Evolutionary conservation across 1,139 yeast genomes (phyloP).

Genomic region (Geotrichum phurueaensis): DNA sequence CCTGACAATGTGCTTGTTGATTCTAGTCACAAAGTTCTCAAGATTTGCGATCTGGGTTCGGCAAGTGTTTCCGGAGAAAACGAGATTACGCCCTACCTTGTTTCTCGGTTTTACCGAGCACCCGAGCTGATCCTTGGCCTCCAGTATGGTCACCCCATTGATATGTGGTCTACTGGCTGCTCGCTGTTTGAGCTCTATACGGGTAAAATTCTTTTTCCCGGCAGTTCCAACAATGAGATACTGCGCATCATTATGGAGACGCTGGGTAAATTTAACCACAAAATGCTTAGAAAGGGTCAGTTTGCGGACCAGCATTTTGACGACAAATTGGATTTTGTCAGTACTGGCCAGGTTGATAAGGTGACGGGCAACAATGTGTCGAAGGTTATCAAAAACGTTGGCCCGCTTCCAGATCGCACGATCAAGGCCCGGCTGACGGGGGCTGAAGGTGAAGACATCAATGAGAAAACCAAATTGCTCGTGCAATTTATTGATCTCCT

Average conservation of each 20-base stretch:
- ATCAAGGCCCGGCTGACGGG: slow-evolving; percentile 21
- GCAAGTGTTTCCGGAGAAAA: slow-evolving; percentile 75
- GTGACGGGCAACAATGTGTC: slow-evolving; percentile 26
- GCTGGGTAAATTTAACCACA: slow-evolving; percentile 33
- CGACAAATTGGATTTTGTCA: slow-evolving; percentile 29
- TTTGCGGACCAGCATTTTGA: slow-evolving; percentile 32
- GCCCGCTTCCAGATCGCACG: slow-evolving; percentile 21
- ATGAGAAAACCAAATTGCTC: slow-evolving; percentile 13
- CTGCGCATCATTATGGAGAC: slow-evolving; percentile 33
- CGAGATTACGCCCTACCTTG: slow-evolving; percentile 81
- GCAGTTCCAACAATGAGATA: slow-evolving; percentile 43
- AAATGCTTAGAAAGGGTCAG: slow-evolving; percentile 31
- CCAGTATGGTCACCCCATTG: slow-evolving; percentile 71
- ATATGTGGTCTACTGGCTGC: slow-evolving; percentile 91
- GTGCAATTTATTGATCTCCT: slow-evolving; percentile 48
- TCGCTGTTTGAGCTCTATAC: slow-evolving; percentile 81
- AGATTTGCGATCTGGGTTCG: slow-evolving; percentile 84
- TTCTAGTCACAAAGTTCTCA: slow-evolving; percentile 75
- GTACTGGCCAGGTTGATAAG: slow-evolving; percentile 25
- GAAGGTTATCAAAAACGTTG: slow-evolving; percentile 21
- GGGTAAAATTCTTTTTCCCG: slow-evolving; percentile 78
- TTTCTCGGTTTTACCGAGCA: slow-evolving; percentile 81
- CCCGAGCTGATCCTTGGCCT: slow-evolving; percentile 88
- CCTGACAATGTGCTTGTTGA: slow-evolving; percentile 81
- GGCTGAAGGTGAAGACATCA: slow-evolving; percentile 13